Base-by-base conservation (phyloP, 768 basidiomycete species). In the Pholiota conissans region DNA sequence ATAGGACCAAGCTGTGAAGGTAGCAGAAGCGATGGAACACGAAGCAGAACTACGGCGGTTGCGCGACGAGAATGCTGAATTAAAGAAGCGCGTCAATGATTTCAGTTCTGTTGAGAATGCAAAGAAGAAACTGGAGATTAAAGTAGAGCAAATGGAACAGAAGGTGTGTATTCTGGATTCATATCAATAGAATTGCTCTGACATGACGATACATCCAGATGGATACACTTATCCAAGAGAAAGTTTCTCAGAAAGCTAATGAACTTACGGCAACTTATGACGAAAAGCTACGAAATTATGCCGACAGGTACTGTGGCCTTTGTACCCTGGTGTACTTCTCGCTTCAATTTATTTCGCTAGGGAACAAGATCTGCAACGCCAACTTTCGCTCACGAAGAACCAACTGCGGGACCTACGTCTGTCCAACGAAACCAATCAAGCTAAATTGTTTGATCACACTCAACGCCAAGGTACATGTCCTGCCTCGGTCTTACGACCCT, bases 201-300 rank as follows among this genome's bases (percentile, higher is more conserved):
- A 61, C 29, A 16, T 49, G 32, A n/a, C 9, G 39, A 5, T 56
- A 3, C 10, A 7, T 42, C 20, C 49, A 96, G 94, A 98, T 98
- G 97, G 95, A 98, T 22, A 88, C 89, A 45, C 77, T 95, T 76
- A 92, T 98, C 56, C 82, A 85, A 59, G 96, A 98, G 63, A 89
- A 89, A 67, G 90, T 98, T 30, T 76, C 79, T 3, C 90, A 92
- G 71, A 98, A 98, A 74, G 93, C 98, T 76, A 96, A 95, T 56
- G 97, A 98, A 74, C 79, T 98, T 18, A 92, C 96, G 62, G 97
- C 96, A 14, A 95, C 92, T 5, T 98, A 97, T 62, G 97, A 99
- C 65, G 97, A 99, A 74, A 89, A 89, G 63, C 80, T 99, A 69
- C 81, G 93, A 50, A 99, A 98, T 71, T 98, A 96, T 64, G 95